A percentile compares a stretch with the other conserved stretches of the same genome.
phyloP scores from a whole-genome alignment of 2,329 filamentous ascomycete species.

The Exophiala lecanii-corni region DNA sequence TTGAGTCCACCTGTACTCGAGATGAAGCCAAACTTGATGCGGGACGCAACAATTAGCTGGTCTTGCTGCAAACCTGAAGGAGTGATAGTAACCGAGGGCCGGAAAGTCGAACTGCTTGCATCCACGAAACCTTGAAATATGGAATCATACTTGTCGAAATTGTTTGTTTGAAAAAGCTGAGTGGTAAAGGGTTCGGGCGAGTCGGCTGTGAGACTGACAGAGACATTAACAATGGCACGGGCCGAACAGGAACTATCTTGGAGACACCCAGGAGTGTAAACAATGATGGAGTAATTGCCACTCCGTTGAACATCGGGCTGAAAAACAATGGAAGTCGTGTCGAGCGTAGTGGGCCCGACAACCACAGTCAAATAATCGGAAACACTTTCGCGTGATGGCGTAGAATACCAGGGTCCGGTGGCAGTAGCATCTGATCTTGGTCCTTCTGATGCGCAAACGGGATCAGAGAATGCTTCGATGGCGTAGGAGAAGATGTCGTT shows the following conservation, averaged over 20 bases:
- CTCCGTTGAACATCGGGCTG: constrained; percentile 78
- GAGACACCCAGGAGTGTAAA: constrained; percentile 89
- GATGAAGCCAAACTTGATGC: constrained; percentile 65
- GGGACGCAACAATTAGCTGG: constrained; percentile 81
- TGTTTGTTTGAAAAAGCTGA: constrained; percentile 81
- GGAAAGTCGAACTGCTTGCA: constrained; percentile 66
- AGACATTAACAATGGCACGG: constrained; percentile 78
- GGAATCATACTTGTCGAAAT: constrained; percentile 94
- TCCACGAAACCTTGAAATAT: constrained; percentile 85
- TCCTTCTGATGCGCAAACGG: constrained; percentile 63
- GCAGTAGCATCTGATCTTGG: constrained; percentile 57
- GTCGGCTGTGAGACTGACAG: constrained; percentile 59
- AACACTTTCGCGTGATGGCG: constrained; percentile 62
- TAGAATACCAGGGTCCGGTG: constrained; percentile 68
- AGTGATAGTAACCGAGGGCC: constrained; percentile 72
- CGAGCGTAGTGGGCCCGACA: constrained; percentile 54
- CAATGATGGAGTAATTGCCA: constrained; percentile 83
- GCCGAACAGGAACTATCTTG: constrained; percentile 71
- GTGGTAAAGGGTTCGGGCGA: constrained; percentile 49
- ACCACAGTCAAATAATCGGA: constrained; percentile 72
- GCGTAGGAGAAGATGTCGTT: constrained; percentile 80
- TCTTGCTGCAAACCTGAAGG: constrained; percentile 59
- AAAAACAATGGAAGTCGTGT: constrained; percentile 66
- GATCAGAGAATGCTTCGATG: constrained; percentile 82
- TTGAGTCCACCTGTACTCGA: constrained; percentile 73